Conservation (phyloP, 805 yeast species). For the Wilhelminamyces savonicus region DNA sequence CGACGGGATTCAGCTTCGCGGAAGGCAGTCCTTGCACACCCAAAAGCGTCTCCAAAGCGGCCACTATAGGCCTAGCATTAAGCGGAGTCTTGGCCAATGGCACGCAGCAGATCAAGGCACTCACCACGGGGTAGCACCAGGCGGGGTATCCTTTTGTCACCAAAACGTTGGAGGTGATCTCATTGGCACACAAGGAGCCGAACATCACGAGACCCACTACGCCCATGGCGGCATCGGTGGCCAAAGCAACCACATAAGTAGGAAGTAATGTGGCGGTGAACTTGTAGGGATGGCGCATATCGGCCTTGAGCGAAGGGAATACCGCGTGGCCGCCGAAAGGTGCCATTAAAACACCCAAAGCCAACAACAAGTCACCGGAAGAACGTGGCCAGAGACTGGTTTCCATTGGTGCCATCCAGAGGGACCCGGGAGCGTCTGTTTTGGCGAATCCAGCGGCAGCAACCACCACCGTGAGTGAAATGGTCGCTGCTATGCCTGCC, state of each 20-base stretch:
- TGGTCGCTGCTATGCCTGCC: slow-evolving; percentile 65
- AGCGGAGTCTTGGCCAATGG: slow-evolving; percentile 84
- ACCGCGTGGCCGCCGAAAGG: slow-evolving; percentile 86
- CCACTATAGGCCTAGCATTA: slow-evolving; percentile 73
- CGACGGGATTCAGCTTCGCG: too few species aligned
- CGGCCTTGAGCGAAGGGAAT: slow-evolving; percentile 65
- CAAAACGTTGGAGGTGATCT: slow-evolving; percentile 45
- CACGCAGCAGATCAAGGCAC: slow-evolving; percentile 68
- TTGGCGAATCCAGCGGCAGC: slow-evolving; percentile 60
- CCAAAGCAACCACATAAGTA: slow-evolving; percentile 55
- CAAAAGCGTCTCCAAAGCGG: slow-evolving; percentile 57
- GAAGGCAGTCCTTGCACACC: slow-evolving; percentile 9
- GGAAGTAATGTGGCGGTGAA: slow-evolving; percentile 47
- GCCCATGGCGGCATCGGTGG: slow-evolving; percentile 60
- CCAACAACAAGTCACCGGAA: slow-evolving; percentile 44
- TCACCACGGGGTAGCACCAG: slow-evolving; percentile 45
- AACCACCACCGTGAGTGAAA: slow-evolving; percentile 55
- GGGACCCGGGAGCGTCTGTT: slow-evolving; percentile 64
- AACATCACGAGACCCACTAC: slow-evolving; percentile 59
- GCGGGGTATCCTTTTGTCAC: slow-evolving; percentile 42
- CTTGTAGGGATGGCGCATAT: slow-evolving; percentile 62
- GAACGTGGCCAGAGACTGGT: slow-evolving; percentile 63
- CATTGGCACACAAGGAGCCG: slow-evolving; percentile 44
- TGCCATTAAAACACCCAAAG: slow-evolving; percentile 66
- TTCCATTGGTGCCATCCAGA: slow-evolving; percentile 48